Base-by-base conservation (phyloP, 352 stramenopile species). In the Globisporangium mamillatum region DNA sequence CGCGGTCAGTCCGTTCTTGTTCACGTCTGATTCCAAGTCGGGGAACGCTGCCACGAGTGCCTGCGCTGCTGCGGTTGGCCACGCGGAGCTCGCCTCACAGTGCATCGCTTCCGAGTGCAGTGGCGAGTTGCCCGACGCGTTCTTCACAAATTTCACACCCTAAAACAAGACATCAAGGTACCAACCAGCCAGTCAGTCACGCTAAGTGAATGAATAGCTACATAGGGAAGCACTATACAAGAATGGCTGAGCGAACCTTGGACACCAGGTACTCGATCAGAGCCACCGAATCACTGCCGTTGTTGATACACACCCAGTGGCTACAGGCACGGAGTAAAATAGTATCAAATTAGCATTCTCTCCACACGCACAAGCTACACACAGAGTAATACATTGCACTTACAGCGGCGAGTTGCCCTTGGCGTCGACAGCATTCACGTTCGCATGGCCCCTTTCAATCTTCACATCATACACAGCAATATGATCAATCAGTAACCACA, bases 41-140 rank as follows among this genome's bases (percentile, higher is more conserved):
- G 83, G 80, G 60, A 90, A 93, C 7, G 79, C 81, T 59, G 71
- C 75, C 2, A 69, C 68, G 25, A 93, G 64, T 2, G 67, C 66
- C 1, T 81, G 68, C 12, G 80, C 83, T 22, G 79, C 81, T 3
- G 72, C 68, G 4, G 76, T 90, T 0, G 86, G 86, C 84, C 86
- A 93, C 24, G 74, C 73, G 14, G 74, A 64, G 48, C 68, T 79
- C 2, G 78, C 63, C 18, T 92, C 82, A 63, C 84, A 91, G 56
- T 91, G 86, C 76, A 91, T 87, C n/a, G 84, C 84, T 65, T 94
- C 84, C 6, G 84, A 82, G 63, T 92, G 86, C 65, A 94, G 60
- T 20, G 86, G 82, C 1, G 80, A 87, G 68, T 88, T 89, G 41
- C 82, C 84, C 10, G 75, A 68, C 1, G 36, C 59, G 58, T 94